phyloP scores from a whole-genome alignment of 805 yeast species.

The Alloascoidea africana region DNA sequence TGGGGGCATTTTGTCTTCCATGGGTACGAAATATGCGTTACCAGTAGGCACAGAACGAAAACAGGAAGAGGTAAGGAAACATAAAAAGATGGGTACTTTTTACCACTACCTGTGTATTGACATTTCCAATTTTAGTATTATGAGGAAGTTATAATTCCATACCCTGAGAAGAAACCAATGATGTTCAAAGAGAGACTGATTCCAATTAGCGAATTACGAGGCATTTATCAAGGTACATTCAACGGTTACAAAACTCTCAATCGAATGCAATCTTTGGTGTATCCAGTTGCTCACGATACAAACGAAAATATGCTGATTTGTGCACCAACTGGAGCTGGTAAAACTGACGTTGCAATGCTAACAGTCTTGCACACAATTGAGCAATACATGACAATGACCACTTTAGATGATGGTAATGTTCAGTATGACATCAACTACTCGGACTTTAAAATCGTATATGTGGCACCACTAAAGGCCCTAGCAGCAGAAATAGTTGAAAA shows the following conservation, averaged over 20 bases:
- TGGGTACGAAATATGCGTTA: slow-evolving; percentile 66
- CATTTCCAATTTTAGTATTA: slow-evolving; percentile 22
- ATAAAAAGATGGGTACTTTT: too few relatives aligned
- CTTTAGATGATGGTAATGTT: slow-evolving; percentile 29
- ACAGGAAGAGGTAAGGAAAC: slow-evolving; percentile 25
- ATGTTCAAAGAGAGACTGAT: slow-evolving; percentile 34
- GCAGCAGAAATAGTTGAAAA: slow-evolving; percentile 97
- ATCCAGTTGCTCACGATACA: slow-evolving; percentile 82
- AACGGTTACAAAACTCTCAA: slow-evolving; percentile 63
- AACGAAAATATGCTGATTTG: slow-evolving; percentile 92
- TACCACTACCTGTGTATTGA: too few relatives aligned
- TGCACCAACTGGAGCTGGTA: slow-evolving; percentile 98
- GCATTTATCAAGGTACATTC: slow-evolving; percentile 73
- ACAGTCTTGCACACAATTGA: slow-evolving; percentile 67
- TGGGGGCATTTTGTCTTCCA: slow-evolving; percentile 54
- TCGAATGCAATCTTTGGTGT: slow-evolving; percentile 81
- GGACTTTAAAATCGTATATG: slow-evolving; percentile 82
- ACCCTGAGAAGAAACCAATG: slow-evolving; percentile 33
- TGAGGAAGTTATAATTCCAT: slow-evolving; percentile 80
- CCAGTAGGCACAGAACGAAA: slow-evolving; percentile 62
- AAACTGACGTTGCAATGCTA: slow-evolving; percentile 82
- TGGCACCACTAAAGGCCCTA: slow-evolving; percentile 85
- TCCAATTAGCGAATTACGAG: slow-evolving; percentile 49
- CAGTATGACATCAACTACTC: slow-evolving; percentile 56
- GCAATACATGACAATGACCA: slow-evolving; percentile 44